Evolutionary conservation across 495 filamentous ascomycete genomes (phyloP), one percentile per base, ranked within the genome.

Genomic region (Penicillium mononematosum): DNA sequence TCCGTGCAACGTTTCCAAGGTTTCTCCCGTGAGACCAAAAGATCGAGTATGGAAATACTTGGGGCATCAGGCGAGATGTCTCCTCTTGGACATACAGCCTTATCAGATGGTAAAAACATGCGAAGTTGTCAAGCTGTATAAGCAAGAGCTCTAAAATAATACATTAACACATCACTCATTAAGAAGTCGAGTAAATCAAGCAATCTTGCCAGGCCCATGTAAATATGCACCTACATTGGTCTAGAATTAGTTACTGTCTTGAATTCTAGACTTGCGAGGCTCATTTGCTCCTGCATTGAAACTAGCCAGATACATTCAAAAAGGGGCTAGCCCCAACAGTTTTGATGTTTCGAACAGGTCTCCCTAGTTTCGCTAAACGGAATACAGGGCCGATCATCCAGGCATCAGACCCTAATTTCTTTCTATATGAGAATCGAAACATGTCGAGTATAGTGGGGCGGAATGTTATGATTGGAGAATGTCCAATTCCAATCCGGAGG

Each of bases 401-500:
- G 45, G 53, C 22, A 52, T 14, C 53, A 53, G 52, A 47, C 55
- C 62, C 55, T 65, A 48, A 54, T 58, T 47, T 51, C 22, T n/a
- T 52, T 50, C 5, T 3, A 19, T 27, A 56, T 51, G 53, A 17
- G 59, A 53, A 56, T 49, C 25, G 14, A 53, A 52, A 49, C 12
- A 50, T 25, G 24, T 19, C 41, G 14, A 34, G 4, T n/a, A 46
- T 20, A 17, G n/a, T 38, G 14, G 31, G 11, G 22, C 31, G 20
- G 17, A 29, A 29, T 59, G 56, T 50, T 59, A 57, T 62, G 42
- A 67, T 55, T 67, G 62, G 62, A 48, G 62, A 58, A 58, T 43
- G 17, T 45, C 45, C 63, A 52, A 14, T 61, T 63, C 62, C 63
- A 56, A 68, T 61, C 50, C 59, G 65, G 60, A 67, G 58, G 61